phyloP scores from a whole-genome alignment of 306 rosid species.

The Biancaea sappan region DNA sequence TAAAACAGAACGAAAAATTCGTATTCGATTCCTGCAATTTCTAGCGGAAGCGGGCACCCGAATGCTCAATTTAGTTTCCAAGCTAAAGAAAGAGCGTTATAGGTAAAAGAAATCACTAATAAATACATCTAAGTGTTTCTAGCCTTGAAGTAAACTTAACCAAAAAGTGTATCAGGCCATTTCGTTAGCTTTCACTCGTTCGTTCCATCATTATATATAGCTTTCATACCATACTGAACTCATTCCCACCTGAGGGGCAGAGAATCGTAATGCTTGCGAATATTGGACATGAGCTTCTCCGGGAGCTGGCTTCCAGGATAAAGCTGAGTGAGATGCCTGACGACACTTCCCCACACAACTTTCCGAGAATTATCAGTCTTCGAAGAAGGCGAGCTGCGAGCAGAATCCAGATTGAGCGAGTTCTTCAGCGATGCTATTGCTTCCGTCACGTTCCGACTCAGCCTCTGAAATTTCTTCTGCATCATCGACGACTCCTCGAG shows the following conservation, averaged over 20 bases:
- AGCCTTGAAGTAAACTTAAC: background rate
- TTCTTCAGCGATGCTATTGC: slow-evolving; percentile 74
- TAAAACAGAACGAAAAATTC: background rate
- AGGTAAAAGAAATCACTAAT: background rate
- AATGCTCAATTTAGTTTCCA: slow-evolving; percentile 13
- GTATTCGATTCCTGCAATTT: background rate
- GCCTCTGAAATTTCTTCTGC: slow-evolving; percentile 74
- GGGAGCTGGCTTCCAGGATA: slow-evolving; percentile 94
- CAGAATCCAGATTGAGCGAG: slow-evolving; percentile 70
- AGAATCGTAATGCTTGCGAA: slow-evolving; percentile 88
- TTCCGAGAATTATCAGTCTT: slow-evolving; percentile 62
- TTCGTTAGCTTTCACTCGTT: background rate
- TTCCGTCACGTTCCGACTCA: slow-evolving; percentile 78
- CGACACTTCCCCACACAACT: slow-evolving; percentile 78
- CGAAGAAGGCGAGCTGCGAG: slow-evolving; percentile 40
- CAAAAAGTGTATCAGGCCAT: background rate
- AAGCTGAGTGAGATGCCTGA: slow-evolving; percentile 75
- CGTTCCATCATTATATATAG: background rate
- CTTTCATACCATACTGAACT: slow-evolving; percentile 22
- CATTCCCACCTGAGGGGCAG: slow-evolving; percentile 76
- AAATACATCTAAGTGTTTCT: background rate
- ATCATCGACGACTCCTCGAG: slow-evolving; percentile 61
- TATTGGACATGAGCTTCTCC: slow-evolving; percentile 80
- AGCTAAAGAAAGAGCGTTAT: background rate
- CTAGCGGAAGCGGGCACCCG: background rate